phyloP scores from a whole-genome alignment of 164 flowering plant genomes.

The Vitis cinerea region DNA sequence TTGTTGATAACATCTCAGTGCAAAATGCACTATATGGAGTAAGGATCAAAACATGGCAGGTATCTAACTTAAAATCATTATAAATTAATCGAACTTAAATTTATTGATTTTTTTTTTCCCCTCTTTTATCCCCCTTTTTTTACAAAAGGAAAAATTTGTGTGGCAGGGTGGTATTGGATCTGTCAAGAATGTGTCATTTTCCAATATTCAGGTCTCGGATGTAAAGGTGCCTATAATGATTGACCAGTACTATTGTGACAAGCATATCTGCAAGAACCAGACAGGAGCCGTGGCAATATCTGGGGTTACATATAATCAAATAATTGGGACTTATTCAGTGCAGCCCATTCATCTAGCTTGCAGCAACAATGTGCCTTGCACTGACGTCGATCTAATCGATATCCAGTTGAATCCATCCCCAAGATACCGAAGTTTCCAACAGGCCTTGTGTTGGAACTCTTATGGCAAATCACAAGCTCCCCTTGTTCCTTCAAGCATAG shows the following conservation, averaged over 20 bases:
- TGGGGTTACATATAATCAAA: conserved; percentile 48
- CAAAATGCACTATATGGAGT: conserved; percentile 52
- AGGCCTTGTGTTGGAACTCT: conserved; percentile 68
- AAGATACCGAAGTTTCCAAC: conserved; percentile 20
- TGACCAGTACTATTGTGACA: conserved; percentile 86
- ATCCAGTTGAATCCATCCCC: conserved; percentile 52
- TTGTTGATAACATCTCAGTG: conserved; percentile 45
- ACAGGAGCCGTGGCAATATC: conserved; percentile 71
- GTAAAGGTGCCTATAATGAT: conserved; percentile 75
- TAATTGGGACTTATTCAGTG: conserved; percentile 60
- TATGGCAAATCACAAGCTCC: conserved; percentile 69
- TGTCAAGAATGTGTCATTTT: conserved; percentile 62
- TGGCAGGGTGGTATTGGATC: conserved; percentile 73
- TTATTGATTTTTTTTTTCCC: neutral
- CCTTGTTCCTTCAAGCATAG: conserved; percentile 62
- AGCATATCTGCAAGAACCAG: conserved; percentile 64
- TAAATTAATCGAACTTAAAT: neutral
- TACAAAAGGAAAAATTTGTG: neutral
- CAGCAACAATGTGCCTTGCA: conserved; percentile 66
- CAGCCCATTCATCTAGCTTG: conserved; percentile 77
- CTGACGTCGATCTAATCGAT: conserved; percentile 45
- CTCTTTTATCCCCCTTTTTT: neutral
- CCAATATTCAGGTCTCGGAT: conserved; percentile 59
- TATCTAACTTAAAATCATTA: neutral
- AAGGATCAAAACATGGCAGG: conserved; percentile 85